Conservation (phyloP, 139 green algal species). For the Dunaliella primolecta region DNA sequence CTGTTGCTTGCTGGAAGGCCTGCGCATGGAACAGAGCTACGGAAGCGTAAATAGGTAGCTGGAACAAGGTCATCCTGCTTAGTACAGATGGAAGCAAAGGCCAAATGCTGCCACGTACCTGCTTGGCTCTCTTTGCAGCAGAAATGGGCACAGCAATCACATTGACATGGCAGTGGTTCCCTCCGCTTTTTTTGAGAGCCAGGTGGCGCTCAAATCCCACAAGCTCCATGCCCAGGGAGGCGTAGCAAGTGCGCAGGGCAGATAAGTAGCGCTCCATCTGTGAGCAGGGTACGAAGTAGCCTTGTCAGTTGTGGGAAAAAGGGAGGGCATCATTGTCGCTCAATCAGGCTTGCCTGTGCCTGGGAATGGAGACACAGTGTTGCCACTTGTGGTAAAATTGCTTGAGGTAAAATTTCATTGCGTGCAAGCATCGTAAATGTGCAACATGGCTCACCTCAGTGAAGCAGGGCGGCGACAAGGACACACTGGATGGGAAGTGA, state of each 20-base stretch:
- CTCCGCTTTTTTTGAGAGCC: conserved; percentile 60
- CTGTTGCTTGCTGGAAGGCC: conserved; percentile 6
- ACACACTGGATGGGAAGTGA: conserved; percentile 68
- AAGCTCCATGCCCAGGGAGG: conserved; percentile 55
- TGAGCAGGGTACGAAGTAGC: conserved; percentile 53
- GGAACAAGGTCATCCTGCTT: no score
- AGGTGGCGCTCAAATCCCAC: conserved; percentile 91
- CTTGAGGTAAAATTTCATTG: no score
- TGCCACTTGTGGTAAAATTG: no score
- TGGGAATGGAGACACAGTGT: no score
- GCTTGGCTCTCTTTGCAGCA: conserved; percentile 16
- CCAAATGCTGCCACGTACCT: no score
- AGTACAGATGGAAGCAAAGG: no score
- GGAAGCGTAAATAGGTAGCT: no score
- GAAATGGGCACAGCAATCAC: conserved; percentile 53
- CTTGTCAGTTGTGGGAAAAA: no score
- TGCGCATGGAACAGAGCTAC: conserved; percentile 7
- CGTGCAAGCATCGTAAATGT: no score
- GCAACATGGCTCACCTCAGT: conserved; percentile 54
- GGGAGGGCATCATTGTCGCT: no score
- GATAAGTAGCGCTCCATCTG: conserved; percentile 64
- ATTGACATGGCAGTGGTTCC: conserved; percentile 92
- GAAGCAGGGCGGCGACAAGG: conserved; percentile 39
- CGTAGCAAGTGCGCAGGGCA: conserved; percentile 64
- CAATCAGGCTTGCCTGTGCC: no score